Percentiles rank a stretch among this genome's conserved stretches.
Conservation (phyloP, 441 rosid genomes). For the Syzygium syzygioides region DNA sequence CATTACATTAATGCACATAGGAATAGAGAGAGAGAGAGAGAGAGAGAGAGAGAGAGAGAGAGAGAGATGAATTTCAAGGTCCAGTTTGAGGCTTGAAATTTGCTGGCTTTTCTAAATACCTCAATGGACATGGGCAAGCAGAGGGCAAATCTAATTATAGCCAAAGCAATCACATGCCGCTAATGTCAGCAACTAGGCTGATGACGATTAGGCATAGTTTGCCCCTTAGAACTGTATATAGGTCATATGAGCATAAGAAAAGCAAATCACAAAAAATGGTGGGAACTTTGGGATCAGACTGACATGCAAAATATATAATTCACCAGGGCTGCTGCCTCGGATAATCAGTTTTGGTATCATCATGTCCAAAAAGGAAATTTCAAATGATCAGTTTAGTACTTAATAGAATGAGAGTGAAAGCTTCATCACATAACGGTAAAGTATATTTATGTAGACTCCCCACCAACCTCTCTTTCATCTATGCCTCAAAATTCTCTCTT, state of each 20-base stretch:
- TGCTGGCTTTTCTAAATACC: not conserved
- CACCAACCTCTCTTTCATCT: too few species aligned
- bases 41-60: not conserved
- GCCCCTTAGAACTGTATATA: not conserved
- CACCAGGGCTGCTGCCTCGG: slow-evolving; percentile 37
- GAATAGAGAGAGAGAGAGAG: not conserved
- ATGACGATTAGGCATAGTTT: not conserved
- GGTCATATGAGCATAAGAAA: slow-evolving; percentile 20
- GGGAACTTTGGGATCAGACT: slow-evolving; percentile 8
- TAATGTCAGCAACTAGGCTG: not conserved
- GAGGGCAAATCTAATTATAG: not conserved
- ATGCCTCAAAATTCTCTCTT: too few species aligned
- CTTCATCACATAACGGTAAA: too few species aligned
- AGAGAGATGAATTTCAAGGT: not conserved
- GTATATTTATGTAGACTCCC: too few species aligned
- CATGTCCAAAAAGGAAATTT: slow-evolving; percentile 13
- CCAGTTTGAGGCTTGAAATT: not conserved
- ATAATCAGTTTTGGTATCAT: slow-evolving; percentile 6
- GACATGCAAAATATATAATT: slow-evolving; percentile 15
- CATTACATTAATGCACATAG: not conserved
- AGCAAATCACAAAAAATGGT: not conserved
- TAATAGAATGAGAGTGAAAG: too few species aligned
- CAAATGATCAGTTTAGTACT: too few species aligned
- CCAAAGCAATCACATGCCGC: not conserved
- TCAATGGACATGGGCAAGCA: not conserved